Evolutionary conservation across 1,284 basidiomycete species (phyloP), one percentile per base, ranked within the genome.

Genomic region (Ustilago trichophora): DNA sequence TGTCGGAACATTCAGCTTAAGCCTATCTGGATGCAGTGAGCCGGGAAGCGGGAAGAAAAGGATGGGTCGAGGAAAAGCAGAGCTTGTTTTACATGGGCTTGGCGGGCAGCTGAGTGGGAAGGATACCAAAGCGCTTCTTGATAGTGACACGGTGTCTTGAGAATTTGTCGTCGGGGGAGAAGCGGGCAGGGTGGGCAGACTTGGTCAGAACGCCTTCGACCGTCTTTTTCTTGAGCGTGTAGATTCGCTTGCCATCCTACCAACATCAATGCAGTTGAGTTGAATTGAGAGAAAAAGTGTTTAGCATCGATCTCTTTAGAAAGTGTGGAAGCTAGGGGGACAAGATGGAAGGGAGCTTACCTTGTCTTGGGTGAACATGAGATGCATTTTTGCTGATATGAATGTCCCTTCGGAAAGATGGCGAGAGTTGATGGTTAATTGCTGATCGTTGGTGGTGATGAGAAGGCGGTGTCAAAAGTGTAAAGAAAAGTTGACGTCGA

Each of bases 101-200:
- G 26, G 72, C 65, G 15, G 69, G 60, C 19, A 67, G 48, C 54
- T 76, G 73, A 13, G 78, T 79, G 15, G 71, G 71, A 27, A 81
- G 58, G 36, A 81, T 66, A 32, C 78, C 78, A 40, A 72, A 80
- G 16, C 79, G 66, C 65, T 75, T 73, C 66, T 81, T 81, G 65
- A 81, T 73, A 18, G 77, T 78, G 7, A 80, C 76, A 25, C 79
- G 60, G 60, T 81, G 77, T 32, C 77, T 57, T 16, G 78, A 79
- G 47, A 80, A 81, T 69, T 80, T 80, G 78, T 81, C 79, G 49
- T 81, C 79, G 13, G 79, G 79, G 6, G 79, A 81, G 65, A 81
- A 81, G 6, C 79, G 68, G 2, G 79, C 78, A 24, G 79, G 79
- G 40, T 81, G 79, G 1, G 79, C 79, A 11, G 70, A 73, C 51